Evolutionary conservation across 2,329 filamentous ascomycete genomes (phyloP).

Genomic region (Epichloe scottii): DNA sequence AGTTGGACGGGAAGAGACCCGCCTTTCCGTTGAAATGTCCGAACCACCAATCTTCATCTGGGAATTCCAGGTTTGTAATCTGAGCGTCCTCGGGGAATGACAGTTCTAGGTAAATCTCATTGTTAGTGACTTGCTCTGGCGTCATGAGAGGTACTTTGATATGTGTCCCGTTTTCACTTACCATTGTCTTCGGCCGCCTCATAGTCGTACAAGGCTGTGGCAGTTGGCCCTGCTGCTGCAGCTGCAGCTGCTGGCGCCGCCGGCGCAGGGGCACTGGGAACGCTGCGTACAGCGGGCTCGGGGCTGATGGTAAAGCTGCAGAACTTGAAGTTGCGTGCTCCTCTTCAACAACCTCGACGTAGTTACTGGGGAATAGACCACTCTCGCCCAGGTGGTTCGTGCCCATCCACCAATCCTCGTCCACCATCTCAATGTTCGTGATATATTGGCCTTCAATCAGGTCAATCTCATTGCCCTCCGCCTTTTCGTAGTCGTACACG

Average conservation of each 20-base stretch:
- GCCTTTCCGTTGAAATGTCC: constrained; percentile 68
- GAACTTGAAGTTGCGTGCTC: constrained; percentile 23
- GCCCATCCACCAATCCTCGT: constrained; percentile 98
- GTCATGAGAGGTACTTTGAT: not conserved
- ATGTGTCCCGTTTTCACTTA: constrained; percentile 19
- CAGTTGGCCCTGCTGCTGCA: constrained; percentile 46
- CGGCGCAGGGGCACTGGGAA: constrained; percentile 20
- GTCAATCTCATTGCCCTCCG: constrained; percentile 93
- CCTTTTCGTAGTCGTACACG: constrained; percentile 94
- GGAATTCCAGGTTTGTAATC: constrained; percentile 79
- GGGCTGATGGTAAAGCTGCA: constrained; percentile 20
- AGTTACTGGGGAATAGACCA: constrained; percentile 93
- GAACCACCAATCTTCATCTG: constrained; percentile 98
- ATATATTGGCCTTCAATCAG: constrained; percentile 80
- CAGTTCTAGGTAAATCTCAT: constrained; percentile 30
- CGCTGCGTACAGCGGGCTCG: constrained; percentile 14
- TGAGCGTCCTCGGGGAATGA: constrained; percentile 84
- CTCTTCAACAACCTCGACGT: constrained; percentile 73
- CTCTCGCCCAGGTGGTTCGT: constrained; percentile 73
- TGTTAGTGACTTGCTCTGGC: not conserved
- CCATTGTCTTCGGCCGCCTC: constrained; percentile 93
- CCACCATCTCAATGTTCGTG: constrained; percentile 90
- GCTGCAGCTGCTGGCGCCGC: constrained; percentile 21
- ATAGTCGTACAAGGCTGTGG: constrained; percentile 86
- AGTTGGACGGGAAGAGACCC: constrained; percentile 74